Base-by-base conservation (phyloP, 2,329 filamentous ascomycete species). In the Claviceps africana region DNA sequence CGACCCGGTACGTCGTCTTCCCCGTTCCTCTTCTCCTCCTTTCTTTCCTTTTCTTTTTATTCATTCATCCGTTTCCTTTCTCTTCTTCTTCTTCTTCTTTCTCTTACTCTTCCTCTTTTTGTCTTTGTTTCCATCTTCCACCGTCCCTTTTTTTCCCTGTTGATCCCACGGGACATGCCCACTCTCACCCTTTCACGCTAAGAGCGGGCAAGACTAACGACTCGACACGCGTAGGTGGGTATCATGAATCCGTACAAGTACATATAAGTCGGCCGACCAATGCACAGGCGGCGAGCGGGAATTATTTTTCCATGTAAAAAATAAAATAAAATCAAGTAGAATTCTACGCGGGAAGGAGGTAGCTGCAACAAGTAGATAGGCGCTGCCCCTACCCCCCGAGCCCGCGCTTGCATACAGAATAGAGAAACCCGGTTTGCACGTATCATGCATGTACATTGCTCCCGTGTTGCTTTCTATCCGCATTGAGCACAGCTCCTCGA, bases 171-270 rank as follows among this genome's bases (percentile, higher is more conserved):
- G 35, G 35, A n/a, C 35, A 6, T n/a, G 17, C 6, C 5, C 8
- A 37, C 31, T 37, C 2, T n/a, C 25, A 25, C 3, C 25, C 25
- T 25, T 25, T 25, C 25, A 25, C 39, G 17, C 37, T 48, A 42
- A 21, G 50, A 39, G 28, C 22, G 28, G 43, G 52, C 56, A 58
- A 53, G 56, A 57, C 61, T 65, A 58, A 65, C 61, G 57, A 49
- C 47, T 17, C 13, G 22, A 43, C 50, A 22, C 61, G 95, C 51
- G 22, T 61, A 95, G 88, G 95, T 95, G 60, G 90, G 89, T 47
- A 97, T 97, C 69, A 94, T 97, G 88, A 97, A 96, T 71, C 91
- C 91, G 0, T 97, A 97, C 75, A 97, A 97, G 72, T 97, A 96
- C 67, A 85, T 97, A 58, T 84, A 50, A 43, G 25, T 42, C 19